Evolutionary conservation across 2,329 filamentous ascomycete genomes (phyloP).

Genomic region (Decorospora gaudefroyi): DNA sequence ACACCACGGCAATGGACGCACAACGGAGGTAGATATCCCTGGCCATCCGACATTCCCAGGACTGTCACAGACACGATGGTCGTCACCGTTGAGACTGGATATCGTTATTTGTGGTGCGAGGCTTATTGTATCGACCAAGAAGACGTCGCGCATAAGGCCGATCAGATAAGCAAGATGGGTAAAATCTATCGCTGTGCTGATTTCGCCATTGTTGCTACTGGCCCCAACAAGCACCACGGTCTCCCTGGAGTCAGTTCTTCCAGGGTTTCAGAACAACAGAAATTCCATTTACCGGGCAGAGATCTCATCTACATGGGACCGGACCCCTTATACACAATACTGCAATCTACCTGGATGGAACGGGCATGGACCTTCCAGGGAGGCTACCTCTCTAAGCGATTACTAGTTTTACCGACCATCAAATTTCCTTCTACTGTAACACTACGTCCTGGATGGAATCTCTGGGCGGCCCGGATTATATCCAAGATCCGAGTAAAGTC

Average conservation of each 20-base stretch:
- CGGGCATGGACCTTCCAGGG: constrained; percentile 14
- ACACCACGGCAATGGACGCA: neutral
- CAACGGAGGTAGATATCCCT: neutral
- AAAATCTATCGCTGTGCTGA: constrained; percentile 12
- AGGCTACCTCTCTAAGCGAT: neutral
- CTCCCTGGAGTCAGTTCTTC: constrained; percentile 8
- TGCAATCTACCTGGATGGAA: constrained; percentile 1
- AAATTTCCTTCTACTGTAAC: constrained; percentile 7
- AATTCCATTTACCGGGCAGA: neutral
- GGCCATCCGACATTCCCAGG: neutral
- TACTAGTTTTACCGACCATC: constrained; percentile 9
- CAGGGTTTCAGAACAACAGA: neutral
- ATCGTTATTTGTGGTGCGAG: constrained; percentile 11
- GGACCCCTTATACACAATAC: neutral
- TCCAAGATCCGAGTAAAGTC: neutral
- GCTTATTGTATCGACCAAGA: constrained; percentile 10
- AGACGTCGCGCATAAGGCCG: neutral
- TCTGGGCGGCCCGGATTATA: neutral
- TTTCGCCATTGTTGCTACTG: constrained; percentile 17
- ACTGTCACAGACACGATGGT: constrained; percentile 7
- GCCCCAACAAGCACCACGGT: neutral
- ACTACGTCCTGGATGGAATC: neutral
- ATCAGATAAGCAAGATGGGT: constrained; percentile 16
- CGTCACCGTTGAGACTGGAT: constrained; percentile 1
- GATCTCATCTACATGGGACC: neutral